Evolutionary conservation across 2,329 filamentous ascomycete species (phyloP).

Genomic region (Magnaporthales sp.): DNA sequence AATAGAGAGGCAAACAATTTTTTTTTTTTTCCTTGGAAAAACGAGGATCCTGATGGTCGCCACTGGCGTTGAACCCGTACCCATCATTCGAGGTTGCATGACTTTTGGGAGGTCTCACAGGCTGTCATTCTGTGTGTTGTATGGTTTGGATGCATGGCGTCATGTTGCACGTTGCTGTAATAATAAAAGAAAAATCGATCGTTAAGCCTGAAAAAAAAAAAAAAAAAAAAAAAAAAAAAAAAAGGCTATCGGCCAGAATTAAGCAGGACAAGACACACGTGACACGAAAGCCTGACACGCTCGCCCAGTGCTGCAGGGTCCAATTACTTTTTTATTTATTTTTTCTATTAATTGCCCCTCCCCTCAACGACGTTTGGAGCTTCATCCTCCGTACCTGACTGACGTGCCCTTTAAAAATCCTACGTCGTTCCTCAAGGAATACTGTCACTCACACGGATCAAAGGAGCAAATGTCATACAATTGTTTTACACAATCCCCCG

Average conservation of each 20-base stretch:
- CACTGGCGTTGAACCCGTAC: neutral
- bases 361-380: no score
- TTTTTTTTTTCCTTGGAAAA: neutral
- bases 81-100: neutral
- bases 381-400: no score
- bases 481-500: neutral
- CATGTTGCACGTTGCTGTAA: neutral
- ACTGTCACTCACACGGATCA: neutral
- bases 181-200: neutral
- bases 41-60: neutral
- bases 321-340: neutral
- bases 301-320: neutral
- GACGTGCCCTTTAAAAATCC: no score
- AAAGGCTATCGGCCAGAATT: neutral
- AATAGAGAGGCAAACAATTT: neutral
- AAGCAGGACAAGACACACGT: neutral
- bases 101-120: neutral
- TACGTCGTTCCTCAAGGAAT: neutral
- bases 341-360: no score
- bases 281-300: neutral
- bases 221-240: neutral
- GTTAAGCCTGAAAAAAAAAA: neutral
- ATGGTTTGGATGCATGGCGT: neutral
- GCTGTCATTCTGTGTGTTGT: neutral
- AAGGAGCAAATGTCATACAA: neutral